Base-by-base conservation (phyloP, 257 asterid species). In the Salvia miltiorrhiza region DNA sequence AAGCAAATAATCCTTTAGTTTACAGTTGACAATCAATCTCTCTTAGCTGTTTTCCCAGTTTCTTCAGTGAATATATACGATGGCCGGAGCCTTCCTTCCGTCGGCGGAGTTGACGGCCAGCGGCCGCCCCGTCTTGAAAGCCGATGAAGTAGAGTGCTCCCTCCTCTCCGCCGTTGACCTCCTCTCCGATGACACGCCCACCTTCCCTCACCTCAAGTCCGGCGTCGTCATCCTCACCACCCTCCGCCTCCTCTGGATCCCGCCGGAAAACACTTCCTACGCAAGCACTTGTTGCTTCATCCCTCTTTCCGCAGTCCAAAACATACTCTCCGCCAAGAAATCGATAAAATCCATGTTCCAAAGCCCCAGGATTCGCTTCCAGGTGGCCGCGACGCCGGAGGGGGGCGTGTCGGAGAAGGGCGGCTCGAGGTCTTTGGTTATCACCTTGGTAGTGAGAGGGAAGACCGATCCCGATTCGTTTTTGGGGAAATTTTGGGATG, bases 271-370 rank as follows among this genome's bases (percentile, higher is more conserved):
- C 66, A 10, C 50, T 14, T 7, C 82, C 30, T 12, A 68, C 17
- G 13, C 54, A n/a, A 35, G 41, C 6, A 4, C 75, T 10, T 78
- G 93, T 0, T 60, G 72, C 14, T 85, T 72, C 63, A 65, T 93
- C 73, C 92, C 96, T 7, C 87, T 88, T 2, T 76, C 96, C 10
- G 64, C 87, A 39, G 41, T 93, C 32, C 76, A 82, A 8, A 85
- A 88, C 73, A 87, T 93, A 4, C 72, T 85, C 62, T 79, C 94
- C 65, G 14, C 73, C 6, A 86, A 81, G 67, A 90, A 82, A 33
- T 85, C 95, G 11, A 78, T 90, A 64, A 93, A 88, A 77, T 76
- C 97, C 56, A 84, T 93, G 87, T 93, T 93, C 79, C 79, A 93
- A 40, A 87, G 85, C 57, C 97, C 96, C 16, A 82, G 92, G 67